Evolutionary conservation across 352 stramenopile species (phyloP).

Genomic region (Globisporangium spinosum): DNA sequence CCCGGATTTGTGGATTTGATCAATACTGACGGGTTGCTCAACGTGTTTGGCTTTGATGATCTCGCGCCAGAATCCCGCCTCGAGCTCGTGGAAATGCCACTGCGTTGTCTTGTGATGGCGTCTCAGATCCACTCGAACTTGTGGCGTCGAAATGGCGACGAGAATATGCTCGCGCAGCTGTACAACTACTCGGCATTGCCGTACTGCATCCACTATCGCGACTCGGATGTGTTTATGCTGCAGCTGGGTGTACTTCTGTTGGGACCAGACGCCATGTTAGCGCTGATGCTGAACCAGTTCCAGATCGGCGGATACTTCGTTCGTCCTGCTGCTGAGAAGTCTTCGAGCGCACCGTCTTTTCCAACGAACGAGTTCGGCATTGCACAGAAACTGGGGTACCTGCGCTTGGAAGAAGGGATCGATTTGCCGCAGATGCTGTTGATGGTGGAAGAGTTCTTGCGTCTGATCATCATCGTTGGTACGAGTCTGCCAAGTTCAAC

Average conservation of each 20-base stretch:
- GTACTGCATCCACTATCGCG: slow-evolving; percentile 85
- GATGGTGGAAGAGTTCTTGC: slow-evolving; percentile 82
- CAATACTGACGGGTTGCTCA: slow-evolving; percentile 42
- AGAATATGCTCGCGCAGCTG: slow-evolving; percentile 87
- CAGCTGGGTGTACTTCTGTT: slow-evolving; percentile 69
- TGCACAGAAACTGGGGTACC: slow-evolving; percentile 38
- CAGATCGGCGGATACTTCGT: slow-evolving; percentile 72
- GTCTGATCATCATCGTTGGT: slow-evolving; percentile 71
- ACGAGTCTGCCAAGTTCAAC: slow-evolving; percentile 66
- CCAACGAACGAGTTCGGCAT: slow-evolving; percentile 15
- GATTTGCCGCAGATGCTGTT: slow-evolving; percentile 69
- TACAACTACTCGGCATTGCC: slow-evolving; percentile 89
- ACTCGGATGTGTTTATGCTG: slow-evolving; percentile 76
- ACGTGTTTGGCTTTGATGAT: slow-evolving; percentile 52
- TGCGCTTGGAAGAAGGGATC: slow-evolving; percentile 50
- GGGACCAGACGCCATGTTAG: slow-evolving; percentile 55
- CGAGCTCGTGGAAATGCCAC: slow-evolving; percentile 74
- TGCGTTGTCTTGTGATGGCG: slow-evolving; percentile 82
- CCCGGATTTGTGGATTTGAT: slow-evolving; percentile 47
- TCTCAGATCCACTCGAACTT: slow-evolving; percentile 87
- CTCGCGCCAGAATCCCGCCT: slow-evolving; percentile 40
- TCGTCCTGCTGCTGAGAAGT: slow-evolving; percentile 9
- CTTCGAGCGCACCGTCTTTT: background rate
- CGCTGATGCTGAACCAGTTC: slow-evolving; percentile 75
- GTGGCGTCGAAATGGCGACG: slow-evolving; percentile 84